phyloP scores from a whole-genome alignment of 495 filamentous ascomycete species.

The Hypomontagnella submonticulosa region DNA sequence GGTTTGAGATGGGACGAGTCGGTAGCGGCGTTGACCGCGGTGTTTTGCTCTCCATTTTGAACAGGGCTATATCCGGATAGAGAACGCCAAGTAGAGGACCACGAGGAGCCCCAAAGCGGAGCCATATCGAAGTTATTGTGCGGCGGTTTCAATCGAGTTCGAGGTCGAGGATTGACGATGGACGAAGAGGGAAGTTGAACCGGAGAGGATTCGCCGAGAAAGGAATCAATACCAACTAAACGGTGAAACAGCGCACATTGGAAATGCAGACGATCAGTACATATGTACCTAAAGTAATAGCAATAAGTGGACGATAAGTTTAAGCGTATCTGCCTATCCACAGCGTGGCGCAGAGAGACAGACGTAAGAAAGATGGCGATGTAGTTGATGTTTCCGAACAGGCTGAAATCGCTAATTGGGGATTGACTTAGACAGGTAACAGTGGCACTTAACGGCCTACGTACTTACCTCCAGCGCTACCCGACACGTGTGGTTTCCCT shows the following conservation, averaged over 20 bases:
- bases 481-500: no score
- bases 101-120: slow-evolving; percentile 47
- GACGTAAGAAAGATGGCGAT: background rate
- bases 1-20: slow-evolving; percentile 47
- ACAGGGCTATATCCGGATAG: slow-evolving; percentile 42
- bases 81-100: slow-evolving; percentile 45
- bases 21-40: slow-evolving; percentile 18
- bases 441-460: no score
- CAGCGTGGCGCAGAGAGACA: slow-evolving; percentile 23
- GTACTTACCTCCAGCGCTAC: no score
- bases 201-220: slow-evolving; percentile 30
- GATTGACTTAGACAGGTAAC: background rate
- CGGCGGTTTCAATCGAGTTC: background rate
- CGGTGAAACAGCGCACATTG: slow-evolving; percentile 33
- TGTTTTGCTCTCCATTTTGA: slow-evolving; percentile 38
- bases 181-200: slow-evolving; percentile 30
- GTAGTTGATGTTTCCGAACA: slow-evolving; percentile 6
- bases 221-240: slow-evolving; percentile 34
- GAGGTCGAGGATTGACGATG: slow-evolving; percentile 8
- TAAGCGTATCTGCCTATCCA: slow-evolving; percentile 8
- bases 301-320: slow-evolving; percentile 6
- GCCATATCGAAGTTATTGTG: slow-evolving; percentile 35
- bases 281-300: background rate
- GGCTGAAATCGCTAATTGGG: slow-evolving; percentile 17
- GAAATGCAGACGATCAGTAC: slow-evolving; percentile 2